A percentile compares a stretch with the other conserved stretches of the same genome.
Evolutionary conservation across 2,329 filamentous ascomycete species (phyloP).

Genomic region (Curvularia lunata): DNA sequence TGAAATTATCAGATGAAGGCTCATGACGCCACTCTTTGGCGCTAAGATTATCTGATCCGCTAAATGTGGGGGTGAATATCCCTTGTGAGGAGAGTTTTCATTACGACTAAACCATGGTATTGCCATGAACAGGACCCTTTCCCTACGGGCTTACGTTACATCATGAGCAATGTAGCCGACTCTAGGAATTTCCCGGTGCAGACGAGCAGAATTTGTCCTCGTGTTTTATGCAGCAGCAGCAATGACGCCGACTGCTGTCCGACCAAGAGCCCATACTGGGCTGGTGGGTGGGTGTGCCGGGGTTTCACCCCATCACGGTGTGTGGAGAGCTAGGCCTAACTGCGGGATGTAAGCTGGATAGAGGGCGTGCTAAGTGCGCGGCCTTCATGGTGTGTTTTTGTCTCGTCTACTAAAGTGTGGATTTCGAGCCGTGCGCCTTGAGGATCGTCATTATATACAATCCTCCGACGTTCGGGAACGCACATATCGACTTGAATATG

Average conservation of each 20-base stretch:
- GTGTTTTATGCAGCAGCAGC: conserved; percentile 15
- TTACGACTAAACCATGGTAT: conserved; percentile 34
- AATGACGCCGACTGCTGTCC: conserved; percentile 28
- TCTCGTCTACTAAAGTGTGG: conserved; percentile 27
- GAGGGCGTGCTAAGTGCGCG: conserved; percentile 18
- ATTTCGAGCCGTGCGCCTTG: conserved; percentile 12
- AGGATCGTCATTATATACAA: conserved; percentile 14
- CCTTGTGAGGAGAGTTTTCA: conserved; percentile 16
- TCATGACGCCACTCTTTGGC: conserved; percentile 20
- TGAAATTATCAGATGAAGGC: conserved; percentile 44
- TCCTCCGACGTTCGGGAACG: conserved; percentile 4
- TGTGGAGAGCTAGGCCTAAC: conserved; percentile 24
- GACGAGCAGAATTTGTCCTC: conserved; percentile 13
- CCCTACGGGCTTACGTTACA: conserved; percentile 26
- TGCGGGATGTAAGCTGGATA: conserved; percentile 19
- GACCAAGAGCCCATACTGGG: conserved; percentile 16
- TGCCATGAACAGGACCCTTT: conserved; percentile 6
- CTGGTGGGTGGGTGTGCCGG: conserved; percentile 13
- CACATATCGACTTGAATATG: neutral
- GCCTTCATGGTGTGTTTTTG: conserved; percentile 29
- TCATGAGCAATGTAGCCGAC: conserved; percentile 14
- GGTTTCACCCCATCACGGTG: conserved; percentile 17
- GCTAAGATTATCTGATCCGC: conserved; percentile 42
- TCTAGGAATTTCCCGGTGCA: neutral
- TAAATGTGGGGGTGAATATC: conserved; percentile 25